Evolutionary conservation across 441 rosid genomes (phyloP), one percentile per base, ranked within the genome.

Genomic region (Biscutella laevigata): DNA sequence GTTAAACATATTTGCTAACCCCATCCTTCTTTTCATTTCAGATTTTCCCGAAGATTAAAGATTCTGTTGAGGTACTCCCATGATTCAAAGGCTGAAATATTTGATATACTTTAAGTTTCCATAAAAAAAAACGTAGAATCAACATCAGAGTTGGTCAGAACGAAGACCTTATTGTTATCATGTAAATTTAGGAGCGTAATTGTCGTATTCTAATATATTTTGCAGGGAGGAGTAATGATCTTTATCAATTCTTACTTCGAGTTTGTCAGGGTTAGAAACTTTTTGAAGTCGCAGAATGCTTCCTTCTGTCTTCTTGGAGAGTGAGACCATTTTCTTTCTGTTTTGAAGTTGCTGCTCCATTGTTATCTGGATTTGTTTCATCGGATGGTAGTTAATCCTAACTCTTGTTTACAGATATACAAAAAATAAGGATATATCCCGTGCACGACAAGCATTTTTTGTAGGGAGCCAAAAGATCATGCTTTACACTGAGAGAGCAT

Each of bases 41-140:
- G 98, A 87, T 91, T 22, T 92, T 83, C 64, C 96, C 96, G 29
- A 88, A 86, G 77, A 80, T 92, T 41, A 86, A 88, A 68, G 96
- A 88, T 69, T 80, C 92, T n/a, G 56, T 70, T 62, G 82, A 85
- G 95, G 98, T 87, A 74, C 37, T 35, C 58, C 7, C n/a, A 17
- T 48, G 41, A 60, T 48, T 47, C 56, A 19, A 45, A 59, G 24
- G 30, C 65, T 37, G 24, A 50, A 30, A 25, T 58, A 43, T 34
- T 58, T 42, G 59, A 26, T 49, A 34, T 34, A 25, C 40, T 57
- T 40, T 24, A 17, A 22, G 36, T 21, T 53, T 35, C 24, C 12
- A 28, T 15, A 17, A 6, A 12, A 12, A 22, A 22, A 37, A 35
- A 6, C 4, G 7, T 26, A 22, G 45, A 44, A 42, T 10, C 7